Evolutionary conservation across 257 asterid genomes (phyloP).

Genomic region (Solanum lignicaule): DNA sequence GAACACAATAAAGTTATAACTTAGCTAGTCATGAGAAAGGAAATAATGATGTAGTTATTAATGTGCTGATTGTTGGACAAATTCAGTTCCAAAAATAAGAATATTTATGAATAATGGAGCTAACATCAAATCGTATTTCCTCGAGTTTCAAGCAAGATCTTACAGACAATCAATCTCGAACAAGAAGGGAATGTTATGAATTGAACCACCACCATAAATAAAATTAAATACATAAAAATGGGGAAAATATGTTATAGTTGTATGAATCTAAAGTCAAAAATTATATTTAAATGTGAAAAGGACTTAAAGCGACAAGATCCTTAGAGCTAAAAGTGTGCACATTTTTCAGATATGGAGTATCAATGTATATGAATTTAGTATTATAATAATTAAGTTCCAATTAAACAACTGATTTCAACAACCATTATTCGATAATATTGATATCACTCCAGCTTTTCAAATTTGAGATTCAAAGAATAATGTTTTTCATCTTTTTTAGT

Average conservation of each 20-base stretch:
- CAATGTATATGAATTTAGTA: not conserved
- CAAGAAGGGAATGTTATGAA: not conserved
- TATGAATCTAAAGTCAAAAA: not conserved
- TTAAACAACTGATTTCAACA: not conserved
- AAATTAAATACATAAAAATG: not conserved
- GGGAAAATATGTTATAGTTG: not conserved
- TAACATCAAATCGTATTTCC: not conserved
- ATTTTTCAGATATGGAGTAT: not conserved
- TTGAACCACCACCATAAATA: not conserved
- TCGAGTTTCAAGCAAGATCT: not conserved
- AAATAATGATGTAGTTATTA: not conserved
- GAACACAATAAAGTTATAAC: not conserved
- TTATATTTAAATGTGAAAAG: not conserved
- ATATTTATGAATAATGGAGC: not conserved
- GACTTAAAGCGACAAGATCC: not conserved
- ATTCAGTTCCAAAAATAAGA: not conserved
- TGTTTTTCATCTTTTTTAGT: not conserved
- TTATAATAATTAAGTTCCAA: not conserved
- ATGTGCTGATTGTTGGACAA: not conserved
- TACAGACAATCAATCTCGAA: no score
- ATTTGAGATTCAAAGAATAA: not conserved
- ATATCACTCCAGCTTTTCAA: not conserved
- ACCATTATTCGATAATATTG: not conserved
- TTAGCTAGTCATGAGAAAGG: not conserved
- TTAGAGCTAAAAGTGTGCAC: not conserved